Base-by-base conservation (phyloP, 2,329 filamentous ascomycete genomes). In the Colletotrichum magnum region DNA sequence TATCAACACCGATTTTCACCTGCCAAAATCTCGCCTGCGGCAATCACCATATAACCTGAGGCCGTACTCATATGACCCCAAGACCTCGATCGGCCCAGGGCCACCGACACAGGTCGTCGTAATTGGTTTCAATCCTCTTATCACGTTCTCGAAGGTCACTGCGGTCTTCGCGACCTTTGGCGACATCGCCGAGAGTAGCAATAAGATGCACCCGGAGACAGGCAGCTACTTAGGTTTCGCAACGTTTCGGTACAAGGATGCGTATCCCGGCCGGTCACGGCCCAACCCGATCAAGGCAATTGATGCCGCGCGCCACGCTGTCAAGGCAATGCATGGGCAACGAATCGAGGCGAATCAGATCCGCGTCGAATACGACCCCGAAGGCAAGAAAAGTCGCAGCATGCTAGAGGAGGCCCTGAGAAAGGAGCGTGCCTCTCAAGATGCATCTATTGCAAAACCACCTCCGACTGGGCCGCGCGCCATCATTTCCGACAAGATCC, bases 221-320 rank as follows among this genome's bases (percentile, higher is more conserved):
- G 96, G 96, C 18, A 96, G 94, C 76, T 97, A 97, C 77, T 87
- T 99, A 13, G 96, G 96, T 13, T 95, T 99, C 77, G 97, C 94
- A 73, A 94, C 94, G 16, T 94, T 99, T 77, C 91, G 92, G 68
- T 99, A 97, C 80, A 91, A 92, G 75, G 95, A 98, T 77, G 84
- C 87, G 2, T 87, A 89, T 83, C 79, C 82, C 62, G 78, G 83
- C 84, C 73, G 85, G 80, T 73, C 85, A 83, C 76, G 89, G 81
- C 75, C 84, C 73, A 76, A 82, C 2, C 81, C 87, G 2, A 82
- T 94, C 47, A 87, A 90, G 58, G 96, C 94, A 6, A 89, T 92
- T 48, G 91, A 93, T 69, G 93, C 95, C 48, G 95, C 96, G 9
- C 93, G 93, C 75, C 88, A 89, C 74, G 96, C 96, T 10, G 90